phyloP scores from a whole-genome alignment of 2,329 filamentous ascomycete genomes.

The Aureobasidium sp. region DNA sequence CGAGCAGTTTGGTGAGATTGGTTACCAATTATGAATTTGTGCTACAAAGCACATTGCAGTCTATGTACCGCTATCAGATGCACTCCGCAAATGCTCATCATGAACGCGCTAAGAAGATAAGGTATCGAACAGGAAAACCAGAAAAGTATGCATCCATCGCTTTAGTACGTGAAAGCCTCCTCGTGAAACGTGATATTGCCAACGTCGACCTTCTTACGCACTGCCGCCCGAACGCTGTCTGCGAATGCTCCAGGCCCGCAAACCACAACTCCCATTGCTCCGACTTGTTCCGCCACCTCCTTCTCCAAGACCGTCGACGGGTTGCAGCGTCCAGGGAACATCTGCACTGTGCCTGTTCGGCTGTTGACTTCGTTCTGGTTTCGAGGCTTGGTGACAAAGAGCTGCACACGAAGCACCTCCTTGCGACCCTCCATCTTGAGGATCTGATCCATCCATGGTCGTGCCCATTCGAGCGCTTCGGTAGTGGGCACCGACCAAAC shows the following conservation, averaged over 20 bases:
- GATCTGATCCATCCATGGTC: slow-evolving; percentile 57
- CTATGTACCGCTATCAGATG: background rate
- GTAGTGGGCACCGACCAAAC: slow-evolving; percentile 73
- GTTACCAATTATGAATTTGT: background rate
- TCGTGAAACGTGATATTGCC: slow-evolving; percentile 54
- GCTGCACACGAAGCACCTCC: slow-evolving; percentile 50
- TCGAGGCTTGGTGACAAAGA: slow-evolving; percentile 55
- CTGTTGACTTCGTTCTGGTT: slow-evolving; percentile 45
- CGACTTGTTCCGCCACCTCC: slow-evolving; percentile 46
- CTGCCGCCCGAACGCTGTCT: slow-evolving; percentile 50
- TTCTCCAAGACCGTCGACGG: slow-evolving; percentile 48
- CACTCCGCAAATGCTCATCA: slow-evolving; percentile 6
- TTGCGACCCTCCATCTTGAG: slow-evolving; percentile 50
- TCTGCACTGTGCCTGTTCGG: slow-evolving; percentile 50
- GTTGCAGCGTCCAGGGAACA: slow-evolving; percentile 52
- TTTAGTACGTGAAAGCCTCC: slow-evolving; percentile 55
- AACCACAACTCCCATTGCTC: slow-evolving; percentile 52
- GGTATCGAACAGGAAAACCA: slow-evolving; percentile 6
- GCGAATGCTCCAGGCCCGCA: slow-evolving; percentile 56
- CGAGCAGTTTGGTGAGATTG: background rate
- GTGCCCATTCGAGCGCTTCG: slow-evolving; percentile 55
- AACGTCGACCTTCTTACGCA: slow-evolving; percentile 42
- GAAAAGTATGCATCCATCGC: background rate
- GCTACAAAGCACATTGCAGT: background rate
- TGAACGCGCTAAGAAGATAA: background rate